phyloP scores from a whole-genome alignment of 2,329 filamentous ascomycete species.

The Diatrype stigma region DNA sequence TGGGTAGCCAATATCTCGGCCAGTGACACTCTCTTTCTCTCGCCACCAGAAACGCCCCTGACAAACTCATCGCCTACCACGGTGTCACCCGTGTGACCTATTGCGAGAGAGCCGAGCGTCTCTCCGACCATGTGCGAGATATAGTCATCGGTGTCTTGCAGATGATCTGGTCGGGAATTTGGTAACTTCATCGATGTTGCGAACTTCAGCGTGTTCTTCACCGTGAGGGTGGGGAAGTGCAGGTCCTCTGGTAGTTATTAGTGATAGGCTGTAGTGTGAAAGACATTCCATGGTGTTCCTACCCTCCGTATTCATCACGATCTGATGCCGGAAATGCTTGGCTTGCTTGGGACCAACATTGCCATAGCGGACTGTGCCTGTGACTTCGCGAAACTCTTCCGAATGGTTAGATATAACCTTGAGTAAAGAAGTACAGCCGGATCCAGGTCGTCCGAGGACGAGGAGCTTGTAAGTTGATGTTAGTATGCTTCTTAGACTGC shows the following conservation, averaged over 20 bases:
- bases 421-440: constrained; percentile 29
- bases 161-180: constrained; percentile 44
- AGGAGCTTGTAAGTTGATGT: constrained; percentile 18
- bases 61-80: constrained; percentile 65
- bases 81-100: constrained; percentile 42
- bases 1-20: constrained; percentile 58
- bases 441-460: constrained; percentile 28
- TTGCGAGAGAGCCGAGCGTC: constrained; percentile 57
- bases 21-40: constrained; percentile 66
- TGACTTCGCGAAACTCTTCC: constrained; percentile 23
- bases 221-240: constrained; percentile 66
- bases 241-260: constrained; percentile 42
- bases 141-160: constrained; percentile 24
- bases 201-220: constrained; percentile 63
- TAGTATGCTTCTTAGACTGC: not conserved
- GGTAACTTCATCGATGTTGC: constrained; percentile 63
- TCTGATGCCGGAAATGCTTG: constrained; percentile 22
- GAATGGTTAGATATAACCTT: constrained; percentile 27
- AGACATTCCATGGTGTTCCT: not conserved
- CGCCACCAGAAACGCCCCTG: constrained; percentile 64
- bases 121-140: constrained; percentile 26
- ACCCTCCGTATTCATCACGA: constrained; percentile 30
- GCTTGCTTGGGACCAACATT: constrained; percentile 20
- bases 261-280: not conserved
- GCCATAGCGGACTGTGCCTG: constrained; percentile 23